A percentile compares a stretch with the other conserved stretches of the same genome.
phyloP scores from a whole-genome alignment of 495 filamentous ascomycete genomes.

The Hyaloscypha finlandica region DNA sequence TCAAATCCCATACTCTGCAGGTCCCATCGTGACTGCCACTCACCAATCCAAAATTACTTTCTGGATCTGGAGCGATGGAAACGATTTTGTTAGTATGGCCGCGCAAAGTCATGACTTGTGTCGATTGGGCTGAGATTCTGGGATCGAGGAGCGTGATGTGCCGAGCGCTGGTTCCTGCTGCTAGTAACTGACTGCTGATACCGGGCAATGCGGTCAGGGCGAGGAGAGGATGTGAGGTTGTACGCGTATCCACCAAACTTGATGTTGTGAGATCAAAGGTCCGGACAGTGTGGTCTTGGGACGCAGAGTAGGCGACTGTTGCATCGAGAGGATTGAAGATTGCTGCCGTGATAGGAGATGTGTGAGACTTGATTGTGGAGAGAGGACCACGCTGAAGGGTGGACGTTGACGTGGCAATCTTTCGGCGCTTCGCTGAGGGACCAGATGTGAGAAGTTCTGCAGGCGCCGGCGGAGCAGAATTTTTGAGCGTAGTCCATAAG shows the following conservation, averaged over 20 bases:
- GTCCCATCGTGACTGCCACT: slow-evolving; percentile 88
- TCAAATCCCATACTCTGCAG: slow-evolving; percentile 88
- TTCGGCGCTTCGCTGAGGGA: slow-evolving; percentile 72
- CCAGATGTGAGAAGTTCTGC: slow-evolving; percentile 62
- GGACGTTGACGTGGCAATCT: slow-evolving; percentile 62
- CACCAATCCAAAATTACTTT: slow-evolving; percentile 76
- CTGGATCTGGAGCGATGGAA: slow-evolving; percentile 66
- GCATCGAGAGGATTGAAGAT: slow-evolving; percentile 82
- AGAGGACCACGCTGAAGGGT: slow-evolving; percentile 80
- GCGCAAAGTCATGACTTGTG: slow-evolving; percentile 81
- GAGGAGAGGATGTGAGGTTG: slow-evolving; percentile 78
- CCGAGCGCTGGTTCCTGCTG: slow-evolving; percentile 81
- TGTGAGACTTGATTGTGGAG: slow-evolving; percentile 69
- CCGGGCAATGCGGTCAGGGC: slow-evolving; percentile 50
- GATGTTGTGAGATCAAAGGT: slow-evolving; percentile 89
- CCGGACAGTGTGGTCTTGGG: slow-evolving; percentile 84
- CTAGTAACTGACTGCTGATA: slow-evolving; percentile 63
- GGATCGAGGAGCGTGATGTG: slow-evolving; percentile 91
- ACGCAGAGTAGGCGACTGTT: slow-evolving; percentile 86
- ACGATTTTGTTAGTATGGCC: slow-evolving; percentile 88
- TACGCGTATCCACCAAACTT: slow-evolving; percentile 71
- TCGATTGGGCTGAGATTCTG: slow-evolving; percentile 67
- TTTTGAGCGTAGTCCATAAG: slow-evolving; percentile 79
- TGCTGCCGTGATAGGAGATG: slow-evolving; percentile 67
- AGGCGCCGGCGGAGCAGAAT: slow-evolving; percentile 69